Evolutionary conservation across 2,329 filamentous ascomycete species (phyloP).

Genomic region (Aspergillus amoenus): DNA sequence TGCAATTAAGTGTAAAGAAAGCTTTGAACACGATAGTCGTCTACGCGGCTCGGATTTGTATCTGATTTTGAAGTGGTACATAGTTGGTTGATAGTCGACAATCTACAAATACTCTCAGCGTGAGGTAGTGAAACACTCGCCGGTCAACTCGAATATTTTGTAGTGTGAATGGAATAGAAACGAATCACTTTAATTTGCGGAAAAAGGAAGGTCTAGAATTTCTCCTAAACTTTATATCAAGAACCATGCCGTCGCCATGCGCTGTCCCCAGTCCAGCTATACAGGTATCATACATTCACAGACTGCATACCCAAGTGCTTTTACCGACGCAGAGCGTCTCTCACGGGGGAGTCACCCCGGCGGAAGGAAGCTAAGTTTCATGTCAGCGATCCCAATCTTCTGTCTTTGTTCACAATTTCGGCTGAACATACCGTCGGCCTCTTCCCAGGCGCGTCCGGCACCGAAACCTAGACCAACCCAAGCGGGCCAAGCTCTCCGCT

Average conservation of each 20-base stretch:
- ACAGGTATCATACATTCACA: constrained; percentile 39
- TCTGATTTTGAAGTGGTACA: neutral
- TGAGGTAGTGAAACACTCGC: neutral
- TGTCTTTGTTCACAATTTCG: neutral
- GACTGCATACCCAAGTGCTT: constrained; percentile 19
- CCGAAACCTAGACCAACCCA: constrained; percentile 93
- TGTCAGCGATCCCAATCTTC: constrained; percentile 14
- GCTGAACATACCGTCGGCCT: constrained; percentile 75
- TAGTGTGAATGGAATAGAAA: constrained; percentile 11
- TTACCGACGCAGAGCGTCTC: constrained; percentile 40
- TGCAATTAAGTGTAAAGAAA: neutral
- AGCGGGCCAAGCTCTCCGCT: constrained; percentile 96
- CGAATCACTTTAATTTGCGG: constrained; percentile 19
- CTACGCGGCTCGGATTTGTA: neutral
- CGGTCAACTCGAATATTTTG: neutral
- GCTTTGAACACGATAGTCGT: neutral
- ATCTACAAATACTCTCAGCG: neutral
- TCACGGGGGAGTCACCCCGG: constrained; percentile 41
- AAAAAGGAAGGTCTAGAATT: constrained; percentile 18
- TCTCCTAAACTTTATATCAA: constrained; percentile 19
- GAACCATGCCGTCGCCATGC: constrained; percentile 12
- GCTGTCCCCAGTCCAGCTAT: constrained; percentile 28
- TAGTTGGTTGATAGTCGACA: neutral
- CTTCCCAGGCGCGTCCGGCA: constrained; percentile 94
- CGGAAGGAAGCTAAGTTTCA: constrained; percentile 41